Conservation (phyloP, 1,284 basidiomycete genomes). For the Grifola frondosa region DNA sequence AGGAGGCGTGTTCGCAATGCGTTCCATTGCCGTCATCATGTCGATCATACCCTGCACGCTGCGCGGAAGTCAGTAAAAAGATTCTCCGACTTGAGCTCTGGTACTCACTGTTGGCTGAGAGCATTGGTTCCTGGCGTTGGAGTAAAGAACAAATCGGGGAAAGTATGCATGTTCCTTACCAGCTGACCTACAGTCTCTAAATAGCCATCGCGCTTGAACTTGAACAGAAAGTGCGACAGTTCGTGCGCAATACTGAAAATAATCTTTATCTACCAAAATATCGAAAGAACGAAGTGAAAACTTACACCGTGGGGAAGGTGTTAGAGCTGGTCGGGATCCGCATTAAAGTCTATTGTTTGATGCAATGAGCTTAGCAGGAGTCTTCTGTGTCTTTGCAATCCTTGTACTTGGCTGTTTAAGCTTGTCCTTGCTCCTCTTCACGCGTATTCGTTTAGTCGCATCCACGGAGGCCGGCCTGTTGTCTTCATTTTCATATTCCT, state of each 20-base stretch:
- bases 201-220: slow-evolving; percentile 75
- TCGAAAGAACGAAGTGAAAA: slow-evolving; percentile 11
- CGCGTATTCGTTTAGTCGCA: slow-evolving; percentile 67
- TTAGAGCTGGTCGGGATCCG: slow-evolving; percentile 52
- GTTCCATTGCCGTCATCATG: slow-evolving; percentile 82
- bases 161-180: too few relatives aligned
- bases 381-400: slow-evolving; percentile 38
- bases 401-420: slow-evolving; percentile 28
- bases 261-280: slow-evolving; percentile 12
- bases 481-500: slow-evolving; percentile 9
- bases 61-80: slow-evolving; percentile 3
- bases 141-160: too few relatives aligned
- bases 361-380: slow-evolving; percentile 56
- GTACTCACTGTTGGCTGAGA: too few relatives aligned
- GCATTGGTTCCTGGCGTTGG: slow-evolving; percentile 67
- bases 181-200: slow-evolving; percentile 82
- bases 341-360: slow-evolving; percentile 60
- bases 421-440: slow-evolving; percentile 64
- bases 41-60: slow-evolving; percentile 81
- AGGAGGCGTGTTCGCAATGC: slow-evolving; percentile 81
- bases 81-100: too few relatives aligned
- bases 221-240: slow-evolving; percentile 65
- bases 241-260: slow-evolving; percentile 73
- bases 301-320: slow-evolving; percentile 78
- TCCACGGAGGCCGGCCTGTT: slow-evolving; percentile 41